Conservation (phyloP, 441 rosid genomes). For the Pelargonium citronellum region DNA sequence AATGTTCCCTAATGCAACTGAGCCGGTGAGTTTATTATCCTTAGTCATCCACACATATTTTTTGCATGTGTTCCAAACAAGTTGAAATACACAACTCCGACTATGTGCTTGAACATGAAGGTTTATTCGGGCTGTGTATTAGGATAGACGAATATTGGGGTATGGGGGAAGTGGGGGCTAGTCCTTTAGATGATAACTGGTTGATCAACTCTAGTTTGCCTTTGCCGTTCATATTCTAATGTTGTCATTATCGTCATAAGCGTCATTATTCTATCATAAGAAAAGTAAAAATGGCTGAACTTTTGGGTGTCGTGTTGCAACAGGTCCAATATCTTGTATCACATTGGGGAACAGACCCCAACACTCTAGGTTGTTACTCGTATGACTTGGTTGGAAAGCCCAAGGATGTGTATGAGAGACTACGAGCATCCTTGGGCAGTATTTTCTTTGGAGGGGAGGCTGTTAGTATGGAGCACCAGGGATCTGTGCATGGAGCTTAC, state of each 20-base stretch:
- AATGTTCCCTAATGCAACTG: constrained; percentile 74
- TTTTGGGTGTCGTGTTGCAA: constrained; percentile 11
- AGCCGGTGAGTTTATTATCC: constrained; percentile 41
- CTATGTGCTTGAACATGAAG: no score
- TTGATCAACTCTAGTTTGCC: no score
- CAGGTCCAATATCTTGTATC: constrained; percentile 69
- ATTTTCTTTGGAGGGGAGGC: constrained; percentile 90
- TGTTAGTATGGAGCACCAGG: constrained; percentile 70
- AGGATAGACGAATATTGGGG: no score
- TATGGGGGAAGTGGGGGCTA: no score
- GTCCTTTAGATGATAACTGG: no score
- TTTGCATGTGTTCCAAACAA: background rate
- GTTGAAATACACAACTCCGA: background rate
- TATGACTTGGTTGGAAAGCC: constrained; percentile 72
- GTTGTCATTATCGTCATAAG: no score
- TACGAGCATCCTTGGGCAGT: constrained; percentile 56
- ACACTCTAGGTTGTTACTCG: constrained; percentile 73
- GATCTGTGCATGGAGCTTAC: constrained; percentile 87
- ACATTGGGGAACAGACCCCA: constrained; percentile 72
- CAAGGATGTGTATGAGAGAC: constrained; percentile 56
- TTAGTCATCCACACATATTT: background rate
- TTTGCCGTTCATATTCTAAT: no score
- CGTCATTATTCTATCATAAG: no score
- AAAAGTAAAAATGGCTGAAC: background rate
- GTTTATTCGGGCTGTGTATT: no score